These are phyloP conservation scores for Solanum peruvianum DNA, from an alignment of 257 asterid genomes.

Conservation along the genomic window DNA sequence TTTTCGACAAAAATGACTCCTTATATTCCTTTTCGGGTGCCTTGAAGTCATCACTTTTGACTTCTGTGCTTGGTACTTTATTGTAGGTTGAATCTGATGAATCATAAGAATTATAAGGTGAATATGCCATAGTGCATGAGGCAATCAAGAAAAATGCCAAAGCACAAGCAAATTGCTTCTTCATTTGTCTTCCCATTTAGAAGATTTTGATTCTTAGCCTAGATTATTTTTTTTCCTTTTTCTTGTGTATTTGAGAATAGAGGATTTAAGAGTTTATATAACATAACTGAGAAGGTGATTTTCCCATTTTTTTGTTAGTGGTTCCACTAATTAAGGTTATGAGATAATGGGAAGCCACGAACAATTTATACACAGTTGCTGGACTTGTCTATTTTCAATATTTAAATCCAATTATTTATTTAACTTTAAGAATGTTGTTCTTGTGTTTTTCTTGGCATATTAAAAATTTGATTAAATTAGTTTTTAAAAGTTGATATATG, in stretches of 20 bases:
- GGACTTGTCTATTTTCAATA: too few species aligned
- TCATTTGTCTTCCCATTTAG: background rate
- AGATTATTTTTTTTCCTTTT: fast-evolving
- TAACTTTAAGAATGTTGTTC: background rate
- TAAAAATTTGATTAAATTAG: background rate
- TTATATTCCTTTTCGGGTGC: background rate
- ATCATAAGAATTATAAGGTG: background rate
- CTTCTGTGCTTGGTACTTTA: background rate
- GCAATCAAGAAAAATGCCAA: background rate
- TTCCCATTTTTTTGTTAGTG: too few species aligned
- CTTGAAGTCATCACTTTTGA: background rate
- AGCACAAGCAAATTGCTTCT: background rate
- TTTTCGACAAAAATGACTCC: background rate
- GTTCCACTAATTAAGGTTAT: too few species aligned
- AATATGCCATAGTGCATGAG: background rate
- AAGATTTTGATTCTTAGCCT: background rate
- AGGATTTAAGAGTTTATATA: background rate
- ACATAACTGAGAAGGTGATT: background rate
- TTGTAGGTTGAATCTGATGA: background rate
- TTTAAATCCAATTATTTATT: too few species aligned
- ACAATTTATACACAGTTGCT: too few species aligned
- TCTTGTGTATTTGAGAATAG: background rate
- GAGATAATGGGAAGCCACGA: too few species aligned
- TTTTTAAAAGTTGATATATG: background rate
- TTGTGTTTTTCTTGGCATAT: background rate